Evolutionary conservation across 768 basidiomycete species (phyloP).

Genomic region (Lactifluus echinatus): DNA sequence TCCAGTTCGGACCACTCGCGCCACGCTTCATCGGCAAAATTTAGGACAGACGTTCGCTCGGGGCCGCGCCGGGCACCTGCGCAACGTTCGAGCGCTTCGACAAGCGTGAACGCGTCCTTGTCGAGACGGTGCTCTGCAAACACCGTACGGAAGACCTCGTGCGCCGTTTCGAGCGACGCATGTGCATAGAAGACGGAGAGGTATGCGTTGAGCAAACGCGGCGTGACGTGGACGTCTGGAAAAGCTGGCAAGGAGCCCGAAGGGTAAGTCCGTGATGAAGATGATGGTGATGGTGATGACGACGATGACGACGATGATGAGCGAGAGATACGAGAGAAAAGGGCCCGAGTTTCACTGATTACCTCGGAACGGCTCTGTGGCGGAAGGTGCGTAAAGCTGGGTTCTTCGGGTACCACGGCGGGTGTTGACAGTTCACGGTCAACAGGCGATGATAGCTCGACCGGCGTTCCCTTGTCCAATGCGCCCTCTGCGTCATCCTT

Average conservation of each 20-base stretch:
- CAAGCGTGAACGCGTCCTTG: slow-evolving; percentile 47
- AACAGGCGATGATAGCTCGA: not conserved
- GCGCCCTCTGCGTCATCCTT: not conserved
- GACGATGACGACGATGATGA: too few relatives aligned
- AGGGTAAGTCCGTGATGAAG: not conserved
- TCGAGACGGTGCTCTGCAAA: slow-evolving; percentile 36
- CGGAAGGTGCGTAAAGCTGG: slow-evolving; percentile 41
- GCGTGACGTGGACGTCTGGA: slow-evolving; percentile 43
- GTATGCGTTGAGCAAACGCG: slow-evolving; percentile 71
- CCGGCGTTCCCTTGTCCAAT: not conserved
- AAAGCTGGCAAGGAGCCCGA: slow-evolving; percentile 25
- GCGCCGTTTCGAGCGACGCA: slow-evolving; percentile 38
- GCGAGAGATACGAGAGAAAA: slow-evolving; percentile 51
- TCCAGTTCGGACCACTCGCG: slow-evolving; percentile 49
- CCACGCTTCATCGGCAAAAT: slow-evolving; percentile 62
- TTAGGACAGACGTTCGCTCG: slow-evolving; percentile 39
- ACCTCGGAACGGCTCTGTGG: slow-evolving; percentile 71
- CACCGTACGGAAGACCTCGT: slow-evolving; percentile 40
- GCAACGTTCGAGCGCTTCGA: slow-evolving; percentile 64
- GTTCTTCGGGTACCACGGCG: not conserved
- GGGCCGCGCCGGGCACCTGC: slow-evolving; percentile 33
- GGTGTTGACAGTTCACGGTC: not conserved
- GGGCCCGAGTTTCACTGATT: slow-evolving; percentile 53
- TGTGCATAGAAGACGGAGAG: slow-evolving; percentile 67
- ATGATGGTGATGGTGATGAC: too few relatives aligned